phyloP scores from a whole-genome alignment of 139 green algal species.

The Edaphochlamys debaryana region DNA sequence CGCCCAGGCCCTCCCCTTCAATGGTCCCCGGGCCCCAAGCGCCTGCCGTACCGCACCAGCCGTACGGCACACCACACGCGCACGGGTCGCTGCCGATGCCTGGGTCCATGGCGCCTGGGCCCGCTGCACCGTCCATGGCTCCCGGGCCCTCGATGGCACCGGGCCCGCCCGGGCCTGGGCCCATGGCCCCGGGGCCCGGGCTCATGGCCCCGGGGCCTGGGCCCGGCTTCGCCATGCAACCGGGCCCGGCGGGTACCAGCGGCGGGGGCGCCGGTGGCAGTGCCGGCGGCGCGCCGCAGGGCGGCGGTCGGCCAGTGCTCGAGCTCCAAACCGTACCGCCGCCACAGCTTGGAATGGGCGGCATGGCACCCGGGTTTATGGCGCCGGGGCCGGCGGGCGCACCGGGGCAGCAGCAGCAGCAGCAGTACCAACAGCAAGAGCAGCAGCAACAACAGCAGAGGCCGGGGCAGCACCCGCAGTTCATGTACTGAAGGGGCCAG shows the following conservation, averaged over 20 bases:
- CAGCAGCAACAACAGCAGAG: not conserved
- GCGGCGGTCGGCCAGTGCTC: too few species aligned
- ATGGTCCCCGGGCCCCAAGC: not conserved
- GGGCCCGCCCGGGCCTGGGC: too few species aligned
- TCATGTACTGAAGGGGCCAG: too few species aligned
- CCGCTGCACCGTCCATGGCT: not conserved
- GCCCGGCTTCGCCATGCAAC: too few species aligned
- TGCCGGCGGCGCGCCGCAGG: not conserved
- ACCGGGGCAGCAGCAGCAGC: not conserved
- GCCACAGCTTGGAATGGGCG: not conserved
- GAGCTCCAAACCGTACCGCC: not conserved
- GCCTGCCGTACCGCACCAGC: not conserved
- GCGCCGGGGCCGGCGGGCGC: too few species aligned
- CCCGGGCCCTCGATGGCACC: not conserved
- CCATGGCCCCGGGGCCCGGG: too few species aligned
- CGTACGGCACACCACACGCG: not conserved
- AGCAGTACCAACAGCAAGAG: not conserved
- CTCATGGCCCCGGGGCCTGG: too few species aligned
- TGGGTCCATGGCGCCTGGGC: too few species aligned
- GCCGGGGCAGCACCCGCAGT: constrained; percentile 20
- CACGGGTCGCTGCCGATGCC: too few species aligned
- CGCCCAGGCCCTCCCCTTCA: too few species aligned
- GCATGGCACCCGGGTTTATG: not conserved
- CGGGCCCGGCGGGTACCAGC: not conserved
- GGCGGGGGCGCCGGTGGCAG: not conserved